Evolutionary conservation across 164 flowering plant species (phyloP).

Genomic region (Nymphaea thermarum): DNA sequence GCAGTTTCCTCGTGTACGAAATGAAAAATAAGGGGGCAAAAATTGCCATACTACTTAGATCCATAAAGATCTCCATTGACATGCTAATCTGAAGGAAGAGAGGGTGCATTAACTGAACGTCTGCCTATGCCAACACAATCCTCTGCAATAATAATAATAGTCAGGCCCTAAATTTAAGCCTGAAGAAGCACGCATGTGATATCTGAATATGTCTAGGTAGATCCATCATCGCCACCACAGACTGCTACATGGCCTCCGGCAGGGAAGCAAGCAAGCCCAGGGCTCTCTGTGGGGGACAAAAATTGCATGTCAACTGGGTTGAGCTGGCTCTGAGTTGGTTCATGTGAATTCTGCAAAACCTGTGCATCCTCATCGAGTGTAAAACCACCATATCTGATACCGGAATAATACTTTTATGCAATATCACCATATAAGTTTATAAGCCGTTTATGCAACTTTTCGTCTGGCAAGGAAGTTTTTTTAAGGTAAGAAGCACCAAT

Average conservation of each 20-base stretch:
- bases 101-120: not conserved
- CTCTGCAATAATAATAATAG: not conserved
- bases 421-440: not conserved
- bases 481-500: too few species aligned
- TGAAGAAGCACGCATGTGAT: not conserved
- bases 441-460: too few species aligned
- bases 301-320: not conserved
- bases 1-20: too few species aligned
- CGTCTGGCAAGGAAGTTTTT: too few species aligned
- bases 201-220: constrained; percentile 7
- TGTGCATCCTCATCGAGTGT: not conserved
- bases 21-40: not conserved
- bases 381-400: not conserved
- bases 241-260: constrained; percentile 27
- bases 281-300: not conserved
- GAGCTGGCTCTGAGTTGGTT: constrained; percentile 11
- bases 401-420: too few species aligned
- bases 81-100: not conserved
- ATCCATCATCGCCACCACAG: constrained; percentile 29
- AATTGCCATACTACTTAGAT: not conserved
- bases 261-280: constrained; percentile 19
- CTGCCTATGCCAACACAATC: not conserved
- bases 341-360: constrained; percentile 29
- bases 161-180: not conserved
- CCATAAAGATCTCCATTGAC: not conserved